A percentile compares a stretch with the other conserved stretches of the same genome.
Evolutionary conservation across 257 asterid genomes (phyloP).

Genomic region (Plantago major): DNA sequence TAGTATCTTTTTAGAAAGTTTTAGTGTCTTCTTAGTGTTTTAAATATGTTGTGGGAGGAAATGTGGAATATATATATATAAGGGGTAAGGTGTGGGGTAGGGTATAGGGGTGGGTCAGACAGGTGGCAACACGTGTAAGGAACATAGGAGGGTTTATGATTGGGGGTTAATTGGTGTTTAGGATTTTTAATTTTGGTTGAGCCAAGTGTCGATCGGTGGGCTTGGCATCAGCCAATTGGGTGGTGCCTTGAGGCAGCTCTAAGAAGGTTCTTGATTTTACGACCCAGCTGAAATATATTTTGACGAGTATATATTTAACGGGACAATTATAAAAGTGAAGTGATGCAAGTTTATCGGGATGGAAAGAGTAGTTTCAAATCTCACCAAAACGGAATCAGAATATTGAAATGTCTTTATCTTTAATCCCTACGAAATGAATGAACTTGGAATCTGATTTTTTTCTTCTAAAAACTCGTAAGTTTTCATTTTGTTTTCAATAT

Average conservation of each 20-base stretch:
- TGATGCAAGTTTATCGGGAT: no score
- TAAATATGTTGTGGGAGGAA: not conserved
- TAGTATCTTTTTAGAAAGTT: not conserved
- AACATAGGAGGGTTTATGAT: not conserved
- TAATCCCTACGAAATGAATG: no score
- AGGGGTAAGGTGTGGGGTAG: not conserved
- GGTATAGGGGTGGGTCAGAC: not conserved
- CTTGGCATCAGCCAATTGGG: not conserved
- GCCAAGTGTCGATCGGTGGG: not conserved
- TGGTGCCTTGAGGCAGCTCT: not conserved
- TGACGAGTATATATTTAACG: no score
- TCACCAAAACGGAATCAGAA: no score
- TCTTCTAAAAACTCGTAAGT: no score
- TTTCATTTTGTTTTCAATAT: no score
- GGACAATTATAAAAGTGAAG: no score
- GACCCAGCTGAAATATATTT: not conserved
- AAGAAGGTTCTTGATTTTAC: conserved; percentile 3
- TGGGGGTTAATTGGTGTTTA: not conserved
- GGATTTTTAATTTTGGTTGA: not conserved
- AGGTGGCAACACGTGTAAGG: conserved; percentile 6
- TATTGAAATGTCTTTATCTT: no score
- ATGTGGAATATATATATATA: not conserved
- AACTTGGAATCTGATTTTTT: no score
- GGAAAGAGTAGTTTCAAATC: no score
- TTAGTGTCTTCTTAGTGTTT: not conserved